Conservation (phyloP, 257 asterid genomes). For the Asclepias syriaca region DNA sequence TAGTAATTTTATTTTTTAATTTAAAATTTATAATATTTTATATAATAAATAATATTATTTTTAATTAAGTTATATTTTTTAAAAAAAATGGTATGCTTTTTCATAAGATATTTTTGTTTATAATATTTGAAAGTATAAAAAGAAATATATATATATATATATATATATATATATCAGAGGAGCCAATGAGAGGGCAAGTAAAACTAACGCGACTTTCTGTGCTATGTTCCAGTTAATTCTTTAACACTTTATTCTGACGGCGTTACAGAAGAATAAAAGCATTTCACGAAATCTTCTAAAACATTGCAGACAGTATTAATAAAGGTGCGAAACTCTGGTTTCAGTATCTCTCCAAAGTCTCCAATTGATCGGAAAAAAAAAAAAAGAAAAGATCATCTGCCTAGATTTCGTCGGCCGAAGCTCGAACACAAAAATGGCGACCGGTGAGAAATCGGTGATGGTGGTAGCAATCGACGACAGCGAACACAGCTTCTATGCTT, state of each 20-base stretch:
- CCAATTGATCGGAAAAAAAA: too few species aligned
- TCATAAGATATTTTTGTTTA: too few species aligned
- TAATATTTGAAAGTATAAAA: too few species aligned
- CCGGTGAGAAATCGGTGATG: constrained; percentile 64
- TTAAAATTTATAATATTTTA: too few species aligned
- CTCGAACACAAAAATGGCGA: constrained; percentile 2
- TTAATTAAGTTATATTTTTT: too few species aligned
- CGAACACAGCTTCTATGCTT: constrained; percentile 68
- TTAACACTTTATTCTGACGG: background rate
- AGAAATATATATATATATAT: too few species aligned
- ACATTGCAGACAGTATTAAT: background rate
- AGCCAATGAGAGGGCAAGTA: background rate
- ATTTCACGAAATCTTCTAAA: background rate
- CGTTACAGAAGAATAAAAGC: background rate
- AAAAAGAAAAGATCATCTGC: background rate
- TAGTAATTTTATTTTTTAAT: too few species aligned
- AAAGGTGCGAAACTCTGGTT: background rate
- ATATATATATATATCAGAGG: too few species aligned
- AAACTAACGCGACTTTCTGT: background rate
- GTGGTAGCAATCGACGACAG: constrained; percentile 82
- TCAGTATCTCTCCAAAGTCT: background rate
- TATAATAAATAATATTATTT: too few species aligned
- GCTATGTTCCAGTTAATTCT: background rate
- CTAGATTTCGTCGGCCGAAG: background rate
- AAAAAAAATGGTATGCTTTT: too few species aligned